A percentile compares a stretch with the other conserved stretches of the same genome.
Conservation (phyloP, 768 basidiomycete species). For the Kwoniella sp. region DNA sequence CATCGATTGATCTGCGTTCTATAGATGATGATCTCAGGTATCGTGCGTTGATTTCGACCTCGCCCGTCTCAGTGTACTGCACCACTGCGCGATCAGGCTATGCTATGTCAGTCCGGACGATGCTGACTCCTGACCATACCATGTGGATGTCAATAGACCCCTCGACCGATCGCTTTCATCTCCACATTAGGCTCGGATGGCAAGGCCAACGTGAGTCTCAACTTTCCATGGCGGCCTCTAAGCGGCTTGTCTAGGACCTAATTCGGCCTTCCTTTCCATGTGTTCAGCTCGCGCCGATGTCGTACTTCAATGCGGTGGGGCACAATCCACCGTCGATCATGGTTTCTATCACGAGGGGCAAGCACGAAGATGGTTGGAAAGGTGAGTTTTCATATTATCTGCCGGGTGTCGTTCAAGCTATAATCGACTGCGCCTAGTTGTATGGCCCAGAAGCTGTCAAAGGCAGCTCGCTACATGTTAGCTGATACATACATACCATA, state of each 20-base stretch:
- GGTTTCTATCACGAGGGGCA: conserved; percentile 61
- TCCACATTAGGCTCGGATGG: conserved; percentile 26
- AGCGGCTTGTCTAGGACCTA: background rate
- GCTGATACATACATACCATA: conserved; percentile 56
- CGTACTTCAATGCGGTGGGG: conserved; percentile 67
- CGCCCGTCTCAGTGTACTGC: no score
- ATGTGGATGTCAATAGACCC: conserved; percentile 19
- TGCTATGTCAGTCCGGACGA: no score
- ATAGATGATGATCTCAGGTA: conserved; percentile 32
- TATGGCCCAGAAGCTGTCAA: no score
- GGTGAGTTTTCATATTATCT: conserved; percentile 20
- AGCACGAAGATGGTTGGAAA: conserved; percentile 33
- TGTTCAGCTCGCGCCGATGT: conserved; percentile 52
- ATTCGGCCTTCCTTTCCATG: no score
- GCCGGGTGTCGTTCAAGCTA: no score
- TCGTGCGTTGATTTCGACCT: conserved; percentile 27
- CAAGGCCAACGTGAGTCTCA: conserved; percentile 38
- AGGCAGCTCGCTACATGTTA: no score
- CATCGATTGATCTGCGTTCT: background rate
- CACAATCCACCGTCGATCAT: conserved; percentile 70
- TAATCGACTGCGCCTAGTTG: no score
- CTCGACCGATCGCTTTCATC: conserved; percentile 29
- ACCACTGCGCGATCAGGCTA: no score
- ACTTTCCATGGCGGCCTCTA: background rate
- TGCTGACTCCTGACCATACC: background rate